Base-by-base conservation (phyloP, 306 rosid genomes). In the Citrullus amarus region DNA sequence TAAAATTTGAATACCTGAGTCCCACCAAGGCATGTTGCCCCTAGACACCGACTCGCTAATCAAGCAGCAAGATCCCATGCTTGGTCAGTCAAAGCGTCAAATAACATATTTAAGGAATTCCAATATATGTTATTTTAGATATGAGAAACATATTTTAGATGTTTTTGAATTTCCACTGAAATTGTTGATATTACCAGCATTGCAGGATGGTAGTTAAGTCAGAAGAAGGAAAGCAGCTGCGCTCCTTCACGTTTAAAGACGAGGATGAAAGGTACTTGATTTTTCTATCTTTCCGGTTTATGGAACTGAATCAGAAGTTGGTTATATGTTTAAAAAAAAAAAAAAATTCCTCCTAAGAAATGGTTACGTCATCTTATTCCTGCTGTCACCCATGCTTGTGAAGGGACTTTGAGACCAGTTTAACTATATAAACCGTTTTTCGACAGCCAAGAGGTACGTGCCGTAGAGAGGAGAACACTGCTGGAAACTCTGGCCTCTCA, bases 391-490 rank as follows among this genome's bases (percentile, higher is more conserved):
- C 16, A 34, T 4, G 3, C 17, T 10, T 66, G 30, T 8, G 50
- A 66, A 38, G 48, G 48, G 72, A 66, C 8, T 66, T 66, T 8
- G 48, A 66, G 72, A 66, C 50, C 20, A 18, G 3, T 66, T 39
- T 50, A 25, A 58, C 6, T 61, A 2, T 38, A 25, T 39, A 18
- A 56, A 65, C 36, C n/a, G 57, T 30, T 12, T 67, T 66, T 73
- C 5, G 68, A 79, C 90, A 91, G 98, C 85, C 98, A 93, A 87
- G 98, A 93, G 86, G 90, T 93, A 18, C 97, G 97, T 2, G 93
- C 93, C 2, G 96, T 93, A 80, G 98, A 93, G 83, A 92, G 97
- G 79, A 85, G 89, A 84, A 89, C 91, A 32, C 89, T 93, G 62
- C 79, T 93, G 76, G 97, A 92, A 88, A 92, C 98, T 43, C 87